These are phyloP conservation scores for Mycena sanguinolenta DNA, from an alignment of 768 basidiomycete genomes.

Conservation along the genomic window DNA sequence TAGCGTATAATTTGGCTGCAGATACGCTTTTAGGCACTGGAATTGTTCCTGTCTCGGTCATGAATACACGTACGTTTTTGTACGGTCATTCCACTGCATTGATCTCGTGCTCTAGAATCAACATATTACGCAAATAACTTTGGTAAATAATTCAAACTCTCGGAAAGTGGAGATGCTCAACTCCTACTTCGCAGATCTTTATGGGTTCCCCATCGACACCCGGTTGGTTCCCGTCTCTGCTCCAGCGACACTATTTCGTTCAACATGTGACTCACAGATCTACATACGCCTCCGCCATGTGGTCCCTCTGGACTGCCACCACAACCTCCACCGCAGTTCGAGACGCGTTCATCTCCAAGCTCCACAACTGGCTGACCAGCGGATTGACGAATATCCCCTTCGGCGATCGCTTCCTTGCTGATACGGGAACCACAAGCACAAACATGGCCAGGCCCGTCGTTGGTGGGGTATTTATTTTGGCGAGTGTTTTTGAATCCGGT, in stretches of 20 bases:
- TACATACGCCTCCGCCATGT: conserved; percentile 38
- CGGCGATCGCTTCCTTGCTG: conserved; percentile 61
- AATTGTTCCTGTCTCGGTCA: conserved; percentile 63
- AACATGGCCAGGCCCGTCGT: conserved; percentile 65
- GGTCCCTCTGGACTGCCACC: conserved; percentile 71
- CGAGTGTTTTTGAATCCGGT: conserved; percentile 46
- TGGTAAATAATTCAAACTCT: conserved; percentile 48
- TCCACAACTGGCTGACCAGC: conserved; percentile 62
- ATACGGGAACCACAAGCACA: conserved; percentile 59
- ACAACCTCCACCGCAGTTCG: conserved; percentile 60
- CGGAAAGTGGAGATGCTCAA: no score
- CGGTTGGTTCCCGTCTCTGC: conserved; percentile 10
- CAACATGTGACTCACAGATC: no score
- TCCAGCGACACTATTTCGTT: no score
- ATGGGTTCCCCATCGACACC: conserved; percentile 13
- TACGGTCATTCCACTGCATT: background rate
- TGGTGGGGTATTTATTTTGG: conserved; percentile 65
- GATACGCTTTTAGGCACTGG: conserved; percentile 70
- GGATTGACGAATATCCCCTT: conserved; percentile 56
- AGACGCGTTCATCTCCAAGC: conserved; percentile 63
- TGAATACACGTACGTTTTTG: conserved; percentile 56
- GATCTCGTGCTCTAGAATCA: conserved; percentile 50
- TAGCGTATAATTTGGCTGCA: conserved; percentile 71
- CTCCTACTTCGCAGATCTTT: conserved; percentile 3
- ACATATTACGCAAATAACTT: conserved; percentile 63